Evolutionary conservation across 2,329 filamentous ascomycete species (phyloP).

Genomic region (Exophiala alcalophila): DNA sequence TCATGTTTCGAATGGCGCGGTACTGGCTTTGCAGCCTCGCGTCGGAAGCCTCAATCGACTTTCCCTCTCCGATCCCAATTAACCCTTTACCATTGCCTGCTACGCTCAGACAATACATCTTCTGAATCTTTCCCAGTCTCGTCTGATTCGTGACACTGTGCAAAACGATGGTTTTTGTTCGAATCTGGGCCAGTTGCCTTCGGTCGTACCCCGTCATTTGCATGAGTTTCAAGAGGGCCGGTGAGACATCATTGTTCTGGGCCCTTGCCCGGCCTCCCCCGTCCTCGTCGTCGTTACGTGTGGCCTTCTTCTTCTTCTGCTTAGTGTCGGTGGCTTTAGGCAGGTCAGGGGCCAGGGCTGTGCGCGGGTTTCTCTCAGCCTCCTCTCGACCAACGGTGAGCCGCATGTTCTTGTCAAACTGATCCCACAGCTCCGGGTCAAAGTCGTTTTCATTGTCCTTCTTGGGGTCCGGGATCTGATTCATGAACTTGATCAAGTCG

Average conservation of each 20-base stretch:
- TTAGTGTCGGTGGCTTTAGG: constrained; percentile 42
- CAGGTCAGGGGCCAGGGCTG: constrained; percentile 51
- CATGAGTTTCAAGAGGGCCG: constrained; percentile 49
- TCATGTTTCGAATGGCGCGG: constrained; percentile 85
- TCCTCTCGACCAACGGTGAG: constrained; percentile 51
- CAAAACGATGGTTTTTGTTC: constrained; percentile 68
- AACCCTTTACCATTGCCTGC: constrained; percentile 85
- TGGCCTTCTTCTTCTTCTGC: constrained; percentile 31
- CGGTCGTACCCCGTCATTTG: constrained; percentile 56
- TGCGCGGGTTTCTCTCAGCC: constrained; percentile 50
- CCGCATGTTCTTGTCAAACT: constrained; percentile 39
- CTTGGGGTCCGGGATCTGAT: constrained; percentile 32
- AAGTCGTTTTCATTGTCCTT: constrained; percentile 29
- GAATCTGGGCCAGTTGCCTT: constrained; percentile 51
- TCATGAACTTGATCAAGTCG: constrained; percentile 50
- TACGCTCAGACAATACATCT: constrained; percentile 70
- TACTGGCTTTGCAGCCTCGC: constrained; percentile 71
- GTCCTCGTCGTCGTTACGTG: constrained; percentile 32
- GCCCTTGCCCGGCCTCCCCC: constrained; percentile 12
- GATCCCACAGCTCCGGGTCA: constrained; percentile 21
- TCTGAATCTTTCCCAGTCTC: constrained; percentile 86
- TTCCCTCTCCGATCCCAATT: constrained; percentile 85
- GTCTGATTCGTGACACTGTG: constrained; percentile 88
- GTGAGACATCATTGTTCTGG: constrained; percentile 19
- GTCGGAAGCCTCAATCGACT: constrained; percentile 69